phyloP scores from a whole-genome alignment of 805 yeast genomes.

The Vanderwaltozyma yarrowii region DNA sequence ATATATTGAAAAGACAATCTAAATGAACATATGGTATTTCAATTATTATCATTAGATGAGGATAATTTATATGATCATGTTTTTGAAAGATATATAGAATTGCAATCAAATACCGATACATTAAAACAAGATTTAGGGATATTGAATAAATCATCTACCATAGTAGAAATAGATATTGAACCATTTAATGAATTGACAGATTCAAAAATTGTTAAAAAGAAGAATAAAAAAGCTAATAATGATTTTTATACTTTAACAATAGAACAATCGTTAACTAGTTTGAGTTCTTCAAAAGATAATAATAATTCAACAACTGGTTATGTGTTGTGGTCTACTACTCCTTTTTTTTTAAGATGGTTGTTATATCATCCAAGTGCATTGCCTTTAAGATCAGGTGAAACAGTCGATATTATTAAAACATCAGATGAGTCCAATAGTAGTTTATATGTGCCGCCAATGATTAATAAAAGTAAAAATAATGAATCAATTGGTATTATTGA shows the following conservation, averaged over 20 bases:
- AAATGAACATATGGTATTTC: neutral
- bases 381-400: slow-evolving; percentile 12
- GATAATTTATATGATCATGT: slow-evolving; percentile 24
- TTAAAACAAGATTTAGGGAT: slow-evolving; percentile 29
- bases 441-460: too few relatives aligned
- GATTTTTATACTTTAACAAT: slow-evolving; percentile 16
- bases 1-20: too few relatives aligned
- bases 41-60: slow-evolving; percentile 4
- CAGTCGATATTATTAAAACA: slow-evolving; percentile 2
- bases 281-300: slow-evolving; percentile 22
- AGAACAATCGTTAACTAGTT: slow-evolving; percentile 22
- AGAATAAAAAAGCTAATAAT: neutral
- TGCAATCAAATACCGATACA: slow-evolving; percentile 11
- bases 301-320: slow-evolving; percentile 30
- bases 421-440: too few relatives aligned
- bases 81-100: slow-evolving; percentile 22
- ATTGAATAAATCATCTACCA: slow-evolving; percentile 6
- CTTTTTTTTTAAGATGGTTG: slow-evolving; percentile 26
- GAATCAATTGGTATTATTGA: slow-evolving; percentile 16
- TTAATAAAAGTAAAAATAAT: neutral
- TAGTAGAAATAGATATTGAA: slow-evolving; percentile 17
- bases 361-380: slow-evolving; percentile 17
- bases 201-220: neutral
- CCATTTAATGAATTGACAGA: slow-evolving; percentile 8
- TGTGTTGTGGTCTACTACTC: slow-evolving; percentile 29